Evolutionary conservation across 257 asterid species (phyloP).

Genomic region (Oldenlandia corymbosa): DNA sequence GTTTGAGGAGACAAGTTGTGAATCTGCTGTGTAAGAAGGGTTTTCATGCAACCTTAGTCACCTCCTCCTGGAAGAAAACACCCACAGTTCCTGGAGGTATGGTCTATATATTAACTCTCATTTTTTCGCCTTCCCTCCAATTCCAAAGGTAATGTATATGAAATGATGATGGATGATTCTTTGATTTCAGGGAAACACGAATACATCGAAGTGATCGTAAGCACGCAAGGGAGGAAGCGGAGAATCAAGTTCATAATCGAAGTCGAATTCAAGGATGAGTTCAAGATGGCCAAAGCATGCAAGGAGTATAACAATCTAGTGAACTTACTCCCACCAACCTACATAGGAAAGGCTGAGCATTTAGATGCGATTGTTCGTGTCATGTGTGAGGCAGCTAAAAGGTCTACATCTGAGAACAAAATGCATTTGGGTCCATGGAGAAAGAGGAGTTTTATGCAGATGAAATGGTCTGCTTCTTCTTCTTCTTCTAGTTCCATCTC

Average conservation of each 20-base stretch:
- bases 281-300: constrained; percentile 49
- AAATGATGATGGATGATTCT: too few species aligned
- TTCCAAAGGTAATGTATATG: too few species aligned
- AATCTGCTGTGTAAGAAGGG: constrained; percentile 36
- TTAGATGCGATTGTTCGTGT: constrained; percentile 36
- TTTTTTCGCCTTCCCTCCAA: too few species aligned
- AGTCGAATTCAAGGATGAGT: constrained; percentile 46
- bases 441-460: constrained; percentile 44
- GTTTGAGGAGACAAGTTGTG: constrained; percentile 33
- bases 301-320: constrained; percentile 34
- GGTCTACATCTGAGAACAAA: constrained; percentile 33
- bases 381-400: constrained; percentile 52
- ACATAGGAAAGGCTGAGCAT: constrained; percentile 40
- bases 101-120: too few species aligned
- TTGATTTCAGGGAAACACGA: constrained; percentile 40
- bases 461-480: constrained; percentile 42
- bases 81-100: constrained; percentile 44
- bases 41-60: constrained; percentile 36
- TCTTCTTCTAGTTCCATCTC: not conserved
- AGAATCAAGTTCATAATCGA: constrained; percentile 36
- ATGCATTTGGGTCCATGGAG: constrained; percentile 59
- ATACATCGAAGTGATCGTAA: constrained; percentile 45
- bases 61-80: constrained; percentile 46
- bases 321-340: constrained; percentile 36
- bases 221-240: constrained; percentile 39